Conservation (phyloP, 805 yeast genomes). For the Novakomyces olei region DNA sequence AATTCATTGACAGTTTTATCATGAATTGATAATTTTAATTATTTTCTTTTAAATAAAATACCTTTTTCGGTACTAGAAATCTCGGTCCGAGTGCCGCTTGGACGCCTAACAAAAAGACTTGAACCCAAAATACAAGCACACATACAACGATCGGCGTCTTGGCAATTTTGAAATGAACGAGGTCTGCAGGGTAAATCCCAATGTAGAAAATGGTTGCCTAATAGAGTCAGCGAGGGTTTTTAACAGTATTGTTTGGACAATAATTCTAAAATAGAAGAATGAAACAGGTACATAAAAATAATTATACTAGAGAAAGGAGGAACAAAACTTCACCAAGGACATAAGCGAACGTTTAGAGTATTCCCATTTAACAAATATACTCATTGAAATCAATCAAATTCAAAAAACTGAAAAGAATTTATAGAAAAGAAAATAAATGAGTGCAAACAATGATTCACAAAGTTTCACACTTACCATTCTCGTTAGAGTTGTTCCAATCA, state of each 20-base stretch:
- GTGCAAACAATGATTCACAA: too few relatives aligned
- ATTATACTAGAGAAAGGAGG: too few relatives aligned
- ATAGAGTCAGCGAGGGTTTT: background rate
- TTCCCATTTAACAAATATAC: too few relatives aligned
- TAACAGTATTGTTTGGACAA: background rate
- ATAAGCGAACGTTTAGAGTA: too few relatives aligned
- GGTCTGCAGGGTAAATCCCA: constrained; percentile 23
- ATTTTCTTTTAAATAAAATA: too few relatives aligned
- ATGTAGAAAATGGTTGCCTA: constrained; percentile 43
- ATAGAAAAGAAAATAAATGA: too few relatives aligned
- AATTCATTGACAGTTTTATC: too few relatives aligned
- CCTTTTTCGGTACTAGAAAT: constrained; percentile 47
- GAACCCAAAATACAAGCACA: constrained; percentile 35
- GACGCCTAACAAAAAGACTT: constrained; percentile 32
- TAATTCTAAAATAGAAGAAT: background rate
- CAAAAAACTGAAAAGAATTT: too few relatives aligned
- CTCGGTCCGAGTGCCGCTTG: constrained; percentile 60
- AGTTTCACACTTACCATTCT: constrained; percentile 22
- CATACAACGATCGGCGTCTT: constrained; percentile 29
- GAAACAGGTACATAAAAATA: too few relatives aligned
- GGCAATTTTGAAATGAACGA: constrained; percentile 55
- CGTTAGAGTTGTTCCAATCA: constrained; percentile 42
- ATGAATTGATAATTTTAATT: too few relatives aligned
- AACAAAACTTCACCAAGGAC: too few relatives aligned
- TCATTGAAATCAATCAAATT: too few relatives aligned